Evolutionary conservation across 208 protist genomes (phyloP).

Genomic region (Naegleria lovaniensis): DNA sequence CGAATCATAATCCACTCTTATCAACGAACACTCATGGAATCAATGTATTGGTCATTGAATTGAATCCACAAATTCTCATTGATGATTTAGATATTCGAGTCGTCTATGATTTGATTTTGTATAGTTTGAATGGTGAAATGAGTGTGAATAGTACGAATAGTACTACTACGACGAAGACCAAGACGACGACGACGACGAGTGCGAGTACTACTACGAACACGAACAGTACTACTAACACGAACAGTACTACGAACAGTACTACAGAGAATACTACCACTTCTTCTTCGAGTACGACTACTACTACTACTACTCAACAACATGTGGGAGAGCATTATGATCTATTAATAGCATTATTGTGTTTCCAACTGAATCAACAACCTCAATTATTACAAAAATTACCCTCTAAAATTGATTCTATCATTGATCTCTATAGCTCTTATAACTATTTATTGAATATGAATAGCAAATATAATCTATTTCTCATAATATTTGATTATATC

Average conservation of each 20-base stretch:
- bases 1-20: background rate
- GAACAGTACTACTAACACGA: no score
- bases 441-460: background rate
- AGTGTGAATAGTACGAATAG: no score
- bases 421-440: background rate
- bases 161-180: no score
- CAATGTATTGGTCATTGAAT: background rate
- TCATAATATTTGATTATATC: background rate
- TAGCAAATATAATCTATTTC: background rate
- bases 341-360: background rate
- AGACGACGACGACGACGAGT: no score
- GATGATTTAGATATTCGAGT: background rate
- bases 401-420: background rate
- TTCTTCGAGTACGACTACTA: no score
- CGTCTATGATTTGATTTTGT: background rate
- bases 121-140: background rate
- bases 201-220: no score
- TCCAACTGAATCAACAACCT: background rate
- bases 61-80: background rate
- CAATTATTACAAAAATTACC: background rate
- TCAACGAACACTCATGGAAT: no score
- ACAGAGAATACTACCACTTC: no score
- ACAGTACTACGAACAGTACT: no score
- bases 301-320: no score
- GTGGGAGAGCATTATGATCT: background rate